phyloP scores from a whole-genome alignment of 139 green algal genomes.

The Prasinococcaceae sp. region DNA sequence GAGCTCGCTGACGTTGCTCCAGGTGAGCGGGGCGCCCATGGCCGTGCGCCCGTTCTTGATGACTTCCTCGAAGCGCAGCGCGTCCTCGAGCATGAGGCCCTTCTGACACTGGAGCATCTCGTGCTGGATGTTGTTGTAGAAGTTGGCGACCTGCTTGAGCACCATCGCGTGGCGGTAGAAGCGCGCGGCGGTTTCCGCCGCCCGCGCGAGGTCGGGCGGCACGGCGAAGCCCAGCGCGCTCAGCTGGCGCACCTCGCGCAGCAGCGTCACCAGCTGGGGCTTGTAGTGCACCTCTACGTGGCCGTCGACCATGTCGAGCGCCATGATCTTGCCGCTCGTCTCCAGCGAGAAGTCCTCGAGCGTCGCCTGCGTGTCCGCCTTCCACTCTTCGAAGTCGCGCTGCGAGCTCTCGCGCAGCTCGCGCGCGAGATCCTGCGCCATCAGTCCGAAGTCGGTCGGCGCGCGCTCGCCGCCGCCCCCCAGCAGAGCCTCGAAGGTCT shows the following conservation, averaged over 20 bases:
- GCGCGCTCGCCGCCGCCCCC: slow-evolving; percentile 1
- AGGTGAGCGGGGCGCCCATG: slow-evolving; percentile 56
- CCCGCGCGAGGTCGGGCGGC: slow-evolving; percentile 30
- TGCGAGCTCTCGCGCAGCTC: slow-evolving; percentile 14
- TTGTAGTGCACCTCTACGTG: slow-evolving; percentile 53
- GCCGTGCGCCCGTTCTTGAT: slow-evolving; percentile 52
- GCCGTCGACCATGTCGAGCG: slow-evolving; percentile 38
- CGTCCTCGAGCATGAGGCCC: slow-evolving; percentile 62
- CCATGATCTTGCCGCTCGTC: slow-evolving; percentile 49
- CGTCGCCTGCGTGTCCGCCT: slow-evolving; percentile 22
- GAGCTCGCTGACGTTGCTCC: slow-evolving; percentile 47
- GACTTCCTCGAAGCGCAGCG: slow-evolving; percentile 52
- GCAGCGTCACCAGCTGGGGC: slow-evolving; percentile 43
- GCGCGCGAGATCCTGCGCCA: slow-evolving; percentile 1
- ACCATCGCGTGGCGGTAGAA: slow-evolving; percentile 33
- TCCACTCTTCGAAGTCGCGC: slow-evolving; percentile 5
- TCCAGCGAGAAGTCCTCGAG: slow-evolving; percentile 47
- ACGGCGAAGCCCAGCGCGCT: slow-evolving; percentile 42
- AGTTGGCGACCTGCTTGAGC: slow-evolving; percentile 56
- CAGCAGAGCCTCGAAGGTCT: not conserved
- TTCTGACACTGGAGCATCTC: slow-evolving; percentile 72
- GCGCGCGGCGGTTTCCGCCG: slow-evolving; percentile 46
- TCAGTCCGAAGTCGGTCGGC: not conserved
- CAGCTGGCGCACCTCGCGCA: slow-evolving; percentile 57
- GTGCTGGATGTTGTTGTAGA: slow-evolving; percentile 67